Percentiles rank a stretch among this genome's conserved stretches.
Evolutionary conservation across 2,329 filamentous ascomycete species (phyloP).

Genomic region (Microdochium trichocladiopsis): DNA sequence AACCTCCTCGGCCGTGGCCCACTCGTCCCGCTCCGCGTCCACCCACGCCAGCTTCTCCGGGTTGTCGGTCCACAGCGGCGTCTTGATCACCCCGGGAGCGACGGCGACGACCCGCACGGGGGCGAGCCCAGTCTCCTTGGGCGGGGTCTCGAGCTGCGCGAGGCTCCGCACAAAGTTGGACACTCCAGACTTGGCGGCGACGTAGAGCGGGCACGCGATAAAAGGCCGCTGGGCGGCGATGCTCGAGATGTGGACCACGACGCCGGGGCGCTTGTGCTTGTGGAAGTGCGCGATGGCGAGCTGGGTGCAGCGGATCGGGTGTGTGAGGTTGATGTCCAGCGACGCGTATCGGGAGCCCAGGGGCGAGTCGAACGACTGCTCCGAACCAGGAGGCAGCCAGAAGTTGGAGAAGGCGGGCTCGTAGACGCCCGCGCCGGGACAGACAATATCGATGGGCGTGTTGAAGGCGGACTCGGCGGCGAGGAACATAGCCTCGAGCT

Average conservation of each 20-base stretch:
- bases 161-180: constrained; percentile 33
- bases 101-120: constrained; percentile 33
- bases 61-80: constrained; percentile 37
- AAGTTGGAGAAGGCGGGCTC: constrained; percentile 35
- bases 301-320: constrained; percentile 32
- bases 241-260: constrained; percentile 27
- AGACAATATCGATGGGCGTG: constrained; percentile 29
- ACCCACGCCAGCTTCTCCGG: constrained; percentile 33
- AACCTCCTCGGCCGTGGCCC: constrained; percentile 33
- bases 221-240: constrained; percentile 26
- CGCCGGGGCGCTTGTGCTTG: constrained; percentile 13
- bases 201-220: constrained; percentile 28
- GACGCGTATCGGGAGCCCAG: constrained; percentile 25
- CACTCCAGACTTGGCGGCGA: constrained; percentile 29
- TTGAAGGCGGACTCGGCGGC: constrained; percentile 26
- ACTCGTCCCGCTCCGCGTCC: constrained; percentile 23
- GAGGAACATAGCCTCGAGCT: constrained; percentile 26
- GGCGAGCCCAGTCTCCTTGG: constrained; percentile 5
- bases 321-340: constrained; percentile 32
- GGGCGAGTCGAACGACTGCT: constrained; percentile 16
- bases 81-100: constrained; percentile 34
- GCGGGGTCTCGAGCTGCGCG: constrained; percentile 20
- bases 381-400: constrained; percentile 29
- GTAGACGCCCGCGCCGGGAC: constrained; percentile 38
- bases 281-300: constrained; percentile 26